Evolutionary conservation across 441 rosid species (phyloP), one percentile per base, ranked within the genome.

Genomic region (Lepidium campestre): DNA sequence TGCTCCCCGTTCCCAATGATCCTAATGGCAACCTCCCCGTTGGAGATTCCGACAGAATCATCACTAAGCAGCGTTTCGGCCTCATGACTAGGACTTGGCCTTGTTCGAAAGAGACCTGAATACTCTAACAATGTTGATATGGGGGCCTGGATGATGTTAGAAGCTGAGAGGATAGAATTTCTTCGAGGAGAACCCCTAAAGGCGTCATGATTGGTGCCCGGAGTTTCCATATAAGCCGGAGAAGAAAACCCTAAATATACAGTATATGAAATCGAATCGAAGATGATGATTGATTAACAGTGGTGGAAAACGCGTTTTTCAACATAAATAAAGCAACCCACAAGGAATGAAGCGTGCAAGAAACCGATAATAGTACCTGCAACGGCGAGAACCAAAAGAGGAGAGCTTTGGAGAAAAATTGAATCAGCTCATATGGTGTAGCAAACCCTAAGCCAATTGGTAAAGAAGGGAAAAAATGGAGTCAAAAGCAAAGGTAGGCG

Each of bases 11-110:
- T 82, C 11, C 93, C 97, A 31, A 94, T 86, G 20, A 94, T 94
- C 86, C 99, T 85, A 66, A 94, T 94, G 10, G 99, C 79, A 65
- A 94, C 98, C 86, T 94, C 97, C 23, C 89, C 97, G 40, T 49
- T 84, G 62, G 71, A 77, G 54, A 71, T 39, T 13, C 58, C 53
- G 0, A 86, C 1, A n/a, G 93, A 76, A 73, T 79, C 90, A 48
- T 81, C 88, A 22, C 36, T 58, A 12, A 74, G 53, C 42, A 86
- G 72, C 53, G 88, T 54, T 52, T 88, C 93, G 0, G 85, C 54
- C 41, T 94, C 96, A 13, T 75, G 96, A 42, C 48, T 85, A 42
- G 71, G 75, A 5, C 53, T 75, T 0, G 87, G 49, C 72, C 93
- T 66, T 2, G 91, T 61, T 40, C 96, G 83, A 34, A 94, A 74